Percentiles rank a stretch among this genome's conserved stretches.
phyloP scores from a whole-genome alignment of 2,329 filamentous ascomycete species.

The Hortaea werneckii region DNA sequence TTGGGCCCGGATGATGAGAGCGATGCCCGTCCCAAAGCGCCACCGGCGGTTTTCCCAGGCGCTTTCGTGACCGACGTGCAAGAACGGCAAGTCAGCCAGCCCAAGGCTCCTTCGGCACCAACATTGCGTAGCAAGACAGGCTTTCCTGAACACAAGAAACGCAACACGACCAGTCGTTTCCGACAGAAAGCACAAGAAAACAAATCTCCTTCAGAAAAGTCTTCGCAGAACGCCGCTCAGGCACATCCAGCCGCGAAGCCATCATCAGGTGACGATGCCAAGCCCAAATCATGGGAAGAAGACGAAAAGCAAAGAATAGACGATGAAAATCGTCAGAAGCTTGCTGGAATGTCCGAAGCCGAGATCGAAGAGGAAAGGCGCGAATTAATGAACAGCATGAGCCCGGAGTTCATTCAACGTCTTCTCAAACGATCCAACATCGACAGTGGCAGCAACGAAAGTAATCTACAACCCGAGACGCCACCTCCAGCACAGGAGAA shows the following conservation, averaged over 20 bases:
- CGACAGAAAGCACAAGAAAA: conserved; percentile 57
- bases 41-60: conserved; percentile 6
- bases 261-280: conserved; percentile 4
- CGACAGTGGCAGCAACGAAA: conserved; percentile 48
- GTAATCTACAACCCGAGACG: conserved; percentile 21
- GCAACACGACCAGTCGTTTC: conserved; percentile 64
- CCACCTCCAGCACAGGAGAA: not conserved
- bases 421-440: conserved; percentile 71
- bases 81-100: conserved; percentile 54
- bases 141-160: conserved; percentile 82
- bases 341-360: conserved; percentile 67
- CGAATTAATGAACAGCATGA: conserved; percentile 67
- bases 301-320: conserved; percentile 66
- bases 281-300: conserved; percentile 28
- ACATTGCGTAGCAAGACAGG: conserved; percentile 50
- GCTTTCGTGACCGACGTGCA: conserved; percentile 63
- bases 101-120: conserved; percentile 55
- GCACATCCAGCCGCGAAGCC: not conserved
- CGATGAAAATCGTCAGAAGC: conserved; percentile 63
- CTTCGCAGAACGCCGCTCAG: not conserved
- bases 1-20: conserved; percentile 37
- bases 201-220: not conserved
- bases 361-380: conserved; percentile 73
- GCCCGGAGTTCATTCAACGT: conserved; percentile 64
- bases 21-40: conserved; percentile 27